A percentile compares a stretch with the other conserved stretches of the same genome.
These are phyloP conservation scores for Paecilomyces dactylethromorphus DNA, from an alignment of 2,329 filamentous ascomycete genomes.

Conservation along the genomic window DNA sequence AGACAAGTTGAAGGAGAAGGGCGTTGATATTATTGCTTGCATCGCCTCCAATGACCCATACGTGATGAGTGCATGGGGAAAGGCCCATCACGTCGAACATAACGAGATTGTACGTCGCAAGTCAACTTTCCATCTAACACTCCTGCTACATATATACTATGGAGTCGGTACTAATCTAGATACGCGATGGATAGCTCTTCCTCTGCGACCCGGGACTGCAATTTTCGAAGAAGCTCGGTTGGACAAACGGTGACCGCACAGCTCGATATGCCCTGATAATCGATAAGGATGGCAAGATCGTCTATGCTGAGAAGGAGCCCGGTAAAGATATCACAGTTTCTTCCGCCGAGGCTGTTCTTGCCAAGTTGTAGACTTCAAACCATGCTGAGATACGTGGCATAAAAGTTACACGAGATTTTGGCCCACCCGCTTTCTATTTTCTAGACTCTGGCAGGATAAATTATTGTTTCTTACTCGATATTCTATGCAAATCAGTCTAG, in stretches of 20 bases:
- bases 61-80: conserved; percentile 83
- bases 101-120: conserved; percentile 52
- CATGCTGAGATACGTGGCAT: not conserved
- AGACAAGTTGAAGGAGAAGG: conserved; percentile 65
- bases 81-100: conserved; percentile 70
- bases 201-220: conserved; percentile 62
- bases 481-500: too few relatives aligned
- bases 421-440: not conserved
- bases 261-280: not conserved
- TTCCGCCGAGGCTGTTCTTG: not conserved
- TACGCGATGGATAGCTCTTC: conserved; percentile 52
- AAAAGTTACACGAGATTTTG: not conserved
- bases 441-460: not conserved
- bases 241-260: conserved; percentile 51
- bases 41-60: conserved; percentile 76
- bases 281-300: not conserved
- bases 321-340: not conserved
- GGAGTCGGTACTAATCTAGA: not conserved
- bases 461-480: not conserved
- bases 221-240: conserved; percentile 71
- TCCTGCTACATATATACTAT: not conserved
- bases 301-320: not conserved
- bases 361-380: not conserved
- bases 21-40: conserved; percentile 71
- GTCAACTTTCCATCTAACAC: not conserved